phyloP scores from a whole-genome alignment of 768 basidiomycete species.

The Boletus coccyginus region DNA sequence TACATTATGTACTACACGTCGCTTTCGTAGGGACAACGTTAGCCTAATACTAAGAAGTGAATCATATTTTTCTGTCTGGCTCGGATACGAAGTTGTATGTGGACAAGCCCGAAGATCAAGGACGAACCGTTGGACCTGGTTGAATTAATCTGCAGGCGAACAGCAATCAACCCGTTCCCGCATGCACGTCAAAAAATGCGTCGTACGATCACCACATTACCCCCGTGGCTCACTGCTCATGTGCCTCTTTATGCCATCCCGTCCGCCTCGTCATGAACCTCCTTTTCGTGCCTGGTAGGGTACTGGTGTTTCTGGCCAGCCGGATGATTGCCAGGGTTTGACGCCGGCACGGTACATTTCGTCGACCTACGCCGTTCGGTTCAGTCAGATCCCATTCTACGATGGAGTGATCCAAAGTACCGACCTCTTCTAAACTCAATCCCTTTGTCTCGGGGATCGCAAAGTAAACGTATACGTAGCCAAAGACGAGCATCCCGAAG shows the following conservation, averaged over 20 bases:
- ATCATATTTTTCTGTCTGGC: too few relatives aligned
- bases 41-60: background rate
- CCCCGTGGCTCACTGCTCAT: background rate
- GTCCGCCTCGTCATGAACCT: constrained; percentile 14
- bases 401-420: background rate
- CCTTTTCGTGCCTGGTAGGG: background rate
- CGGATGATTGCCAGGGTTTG: constrained; percentile 59
- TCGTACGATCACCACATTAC: background rate
- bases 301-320: constrained; percentile 44
- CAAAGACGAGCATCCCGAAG: constrained; percentile 70
- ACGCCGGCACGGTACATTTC: constrained; percentile 66
- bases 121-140: background rate
- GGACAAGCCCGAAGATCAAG: background rate
- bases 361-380: constrained; percentile 46
- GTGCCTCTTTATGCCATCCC: constrained; percentile 41
- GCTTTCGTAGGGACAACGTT: background rate
- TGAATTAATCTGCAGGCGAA: background rate
- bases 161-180: background rate
- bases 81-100: too few relatives aligned
- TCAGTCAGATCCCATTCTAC: background rate
- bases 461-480: constrained; percentile 72
- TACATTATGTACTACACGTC: too few relatives aligned
- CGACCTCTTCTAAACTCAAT: constrained; percentile 67
- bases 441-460: constrained; percentile 82
- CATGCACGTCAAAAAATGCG: background rate